phyloP scores from a whole-genome alignment of 208 protist genomes.

The Endotrypanum monterogeii region DNA sequence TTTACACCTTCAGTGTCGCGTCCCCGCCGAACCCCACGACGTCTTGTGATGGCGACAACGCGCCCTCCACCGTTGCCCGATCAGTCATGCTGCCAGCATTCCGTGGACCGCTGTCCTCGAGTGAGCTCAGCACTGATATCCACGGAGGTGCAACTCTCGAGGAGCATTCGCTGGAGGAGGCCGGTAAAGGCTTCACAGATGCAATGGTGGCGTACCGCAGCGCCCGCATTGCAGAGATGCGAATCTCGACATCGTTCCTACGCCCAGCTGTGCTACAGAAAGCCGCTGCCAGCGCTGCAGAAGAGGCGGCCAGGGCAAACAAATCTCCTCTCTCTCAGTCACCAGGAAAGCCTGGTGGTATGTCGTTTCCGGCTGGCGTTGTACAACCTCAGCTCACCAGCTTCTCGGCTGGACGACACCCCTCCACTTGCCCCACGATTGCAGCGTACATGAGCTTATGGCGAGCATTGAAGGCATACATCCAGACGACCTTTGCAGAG shows the following conservation, averaged over 20 bases:
- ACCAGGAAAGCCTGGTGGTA: not conserved
- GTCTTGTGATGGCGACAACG: not conserved
- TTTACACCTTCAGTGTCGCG: slow-evolving; percentile 1
- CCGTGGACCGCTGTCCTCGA: not conserved
- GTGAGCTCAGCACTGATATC: not conserved
- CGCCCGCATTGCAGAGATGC: slow-evolving; percentile 16
- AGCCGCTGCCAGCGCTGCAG: not conserved
- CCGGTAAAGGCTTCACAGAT: slow-evolving; percentile 1
- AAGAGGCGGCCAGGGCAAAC: not conserved
- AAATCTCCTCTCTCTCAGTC: not conserved
- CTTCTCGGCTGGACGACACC: slow-evolving; percentile 21
- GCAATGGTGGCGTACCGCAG: slow-evolving; percentile 11
- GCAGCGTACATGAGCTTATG: slow-evolving; percentile 30
- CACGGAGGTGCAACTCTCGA: not conserved
- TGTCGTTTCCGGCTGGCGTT: not conserved
- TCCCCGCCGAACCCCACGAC: not conserved
- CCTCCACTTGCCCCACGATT: slow-evolving; percentile 10
- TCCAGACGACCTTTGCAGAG: slow-evolving; percentile 26
- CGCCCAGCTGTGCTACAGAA: slow-evolving; percentile 27
- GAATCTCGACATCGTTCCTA: slow-evolving; percentile 21
- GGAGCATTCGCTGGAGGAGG: slow-evolving; percentile 5
- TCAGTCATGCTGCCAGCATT: not conserved
- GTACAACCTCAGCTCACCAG: slow-evolving; percentile 12
- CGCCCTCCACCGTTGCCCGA: not conserved
- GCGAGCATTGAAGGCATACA: slow-evolving; percentile 28